These are phyloP conservation scores for Aspergillus pseudotamarii DNA, from an alignment of 2,329 filamentous ascomycete species.

Conservation along the genomic window DNA sequence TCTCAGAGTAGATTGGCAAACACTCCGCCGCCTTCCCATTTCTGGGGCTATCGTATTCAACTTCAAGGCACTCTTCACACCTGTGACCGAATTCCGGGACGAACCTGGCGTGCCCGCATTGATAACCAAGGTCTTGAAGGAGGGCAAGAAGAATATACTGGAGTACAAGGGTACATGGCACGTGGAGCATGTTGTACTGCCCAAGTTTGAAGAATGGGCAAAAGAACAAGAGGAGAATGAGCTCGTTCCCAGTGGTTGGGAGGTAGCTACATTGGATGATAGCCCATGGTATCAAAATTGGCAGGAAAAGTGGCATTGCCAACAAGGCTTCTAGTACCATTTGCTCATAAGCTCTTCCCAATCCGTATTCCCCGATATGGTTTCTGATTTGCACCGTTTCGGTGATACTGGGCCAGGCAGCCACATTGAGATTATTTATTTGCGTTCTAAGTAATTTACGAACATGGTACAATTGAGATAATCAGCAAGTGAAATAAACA, in stretches of 20 bases:
- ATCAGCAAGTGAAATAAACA: not conserved
- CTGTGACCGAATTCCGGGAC: conserved; percentile 66
- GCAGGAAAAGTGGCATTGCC: conserved; percentile 71
- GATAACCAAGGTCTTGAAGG: conserved; percentile 67
- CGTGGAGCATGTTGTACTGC: conserved; percentile 71
- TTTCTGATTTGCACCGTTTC: not conserved
- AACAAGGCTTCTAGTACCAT: conserved; percentile 59
- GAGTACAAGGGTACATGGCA: conserved; percentile 83
- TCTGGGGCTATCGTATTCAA: conserved; percentile 80
- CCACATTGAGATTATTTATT: not conserved
- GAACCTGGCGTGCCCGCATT: conserved; percentile 75
- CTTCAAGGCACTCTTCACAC: conserved; percentile 85
- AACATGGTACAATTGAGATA: not conserved
- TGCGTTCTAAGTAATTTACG: not conserved
- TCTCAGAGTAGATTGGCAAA: conserved; percentile 87
- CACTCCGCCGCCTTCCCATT: conserved; percentile 74
- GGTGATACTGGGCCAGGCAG: not conserved
- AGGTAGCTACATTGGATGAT: conserved; percentile 70
- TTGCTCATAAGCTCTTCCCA: not conserved
- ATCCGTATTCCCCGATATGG: not conserved
- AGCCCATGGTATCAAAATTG: conserved; percentile 76
- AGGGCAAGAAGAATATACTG: conserved; percentile 72
- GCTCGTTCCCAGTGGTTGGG: conserved; percentile 64
- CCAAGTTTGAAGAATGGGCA: conserved; percentile 65
- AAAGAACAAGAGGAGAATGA: conserved; percentile 68